A percentile compares a stretch with the other conserved stretches of the same genome.
Evolutionary conservation across 768 basidiomycete species (phyloP).

Genomic region (Candolleomyces efflorescens): DNA sequence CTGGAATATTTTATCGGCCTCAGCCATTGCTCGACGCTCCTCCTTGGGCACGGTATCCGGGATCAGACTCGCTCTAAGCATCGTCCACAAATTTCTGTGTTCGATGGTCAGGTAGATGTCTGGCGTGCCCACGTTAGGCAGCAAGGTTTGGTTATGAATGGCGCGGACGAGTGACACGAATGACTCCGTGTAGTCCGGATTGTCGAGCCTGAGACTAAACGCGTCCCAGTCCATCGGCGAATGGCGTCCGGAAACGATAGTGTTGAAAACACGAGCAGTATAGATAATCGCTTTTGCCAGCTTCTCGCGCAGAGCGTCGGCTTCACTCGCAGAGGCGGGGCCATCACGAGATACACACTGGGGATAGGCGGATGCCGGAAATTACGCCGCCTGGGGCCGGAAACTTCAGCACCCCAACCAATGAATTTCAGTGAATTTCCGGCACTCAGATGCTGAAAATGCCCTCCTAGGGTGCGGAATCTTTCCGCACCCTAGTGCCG

Average conservation of each 20-base stretch:
- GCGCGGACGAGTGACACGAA: neutral
- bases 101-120: neutral
- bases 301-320: neutral
- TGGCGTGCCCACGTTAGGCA: neutral
- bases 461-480: no score
- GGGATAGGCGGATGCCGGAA: no score
- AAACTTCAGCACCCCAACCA: no score
- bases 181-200: neutral
- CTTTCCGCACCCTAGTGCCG: no score
- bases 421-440: no score
- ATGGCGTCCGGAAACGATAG: neutral
- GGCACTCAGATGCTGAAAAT: no score
- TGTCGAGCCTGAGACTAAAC: neutral
- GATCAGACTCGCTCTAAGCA: neutral
- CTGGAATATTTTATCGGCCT: neutral
- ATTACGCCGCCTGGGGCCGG: no score
- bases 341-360: no score
- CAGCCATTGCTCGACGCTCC: neutral
- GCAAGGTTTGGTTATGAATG: neutral
- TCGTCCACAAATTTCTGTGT: neutral
- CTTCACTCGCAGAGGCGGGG: neutral
- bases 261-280: neutral
- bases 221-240: neutral
- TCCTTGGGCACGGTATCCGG: neutral
- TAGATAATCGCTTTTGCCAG: neutral